Percentiles rank a stretch among this genome's conserved stretches.
Evolutionary conservation across 2,329 filamentous ascomycete species (phyloP).

Genomic region (Aspergillus neotritici): DNA sequence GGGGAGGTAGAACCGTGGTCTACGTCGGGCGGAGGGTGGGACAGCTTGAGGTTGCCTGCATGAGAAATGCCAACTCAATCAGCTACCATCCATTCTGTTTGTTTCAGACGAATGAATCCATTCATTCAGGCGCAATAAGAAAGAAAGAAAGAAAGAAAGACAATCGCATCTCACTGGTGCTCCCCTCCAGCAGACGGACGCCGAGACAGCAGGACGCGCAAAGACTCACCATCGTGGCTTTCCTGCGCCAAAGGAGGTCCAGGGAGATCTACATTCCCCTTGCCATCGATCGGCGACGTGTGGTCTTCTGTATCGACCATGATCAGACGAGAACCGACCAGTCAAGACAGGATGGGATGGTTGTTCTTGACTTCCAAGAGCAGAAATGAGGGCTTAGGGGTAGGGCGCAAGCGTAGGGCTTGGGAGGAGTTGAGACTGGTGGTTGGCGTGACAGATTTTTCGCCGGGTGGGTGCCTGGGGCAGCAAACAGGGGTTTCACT

Average conservation of each 20-base stretch:
- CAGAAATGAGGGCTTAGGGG: conserved; percentile 46
- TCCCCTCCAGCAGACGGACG: neutral
- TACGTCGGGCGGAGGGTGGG: conserved; percentile 32
- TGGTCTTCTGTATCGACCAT: conserved; percentile 32
- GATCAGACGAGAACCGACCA: conserved; percentile 17
- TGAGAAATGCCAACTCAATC: conserved; percentile 4
- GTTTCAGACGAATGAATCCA: neutral
- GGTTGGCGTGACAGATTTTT: conserved; percentile 19
- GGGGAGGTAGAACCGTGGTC: conserved; percentile 29
- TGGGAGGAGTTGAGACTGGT: conserved; percentile 16
- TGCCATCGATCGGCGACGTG: conserved; percentile 26
- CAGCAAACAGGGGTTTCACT: too few species aligned
- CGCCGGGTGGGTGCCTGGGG: conserved; percentile 6
- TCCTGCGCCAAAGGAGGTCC: conserved; percentile 14
- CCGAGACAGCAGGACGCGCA: too few species aligned
- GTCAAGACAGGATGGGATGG: conserved; percentile 17
- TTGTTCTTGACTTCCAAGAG: conserved; percentile 36
- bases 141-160: neutral
- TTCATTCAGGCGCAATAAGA: too few species aligned
- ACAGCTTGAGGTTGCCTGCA: conserved; percentile 25
- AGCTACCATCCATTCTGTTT: neutral
- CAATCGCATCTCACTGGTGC: neutral
- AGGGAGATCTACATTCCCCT: conserved; percentile 25
- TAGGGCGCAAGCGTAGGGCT: conserved; percentile 45
- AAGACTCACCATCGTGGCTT: too few species aligned